Conservation (phyloP, 1,139 yeast species). For the Pichia norvegensis region DNA sequence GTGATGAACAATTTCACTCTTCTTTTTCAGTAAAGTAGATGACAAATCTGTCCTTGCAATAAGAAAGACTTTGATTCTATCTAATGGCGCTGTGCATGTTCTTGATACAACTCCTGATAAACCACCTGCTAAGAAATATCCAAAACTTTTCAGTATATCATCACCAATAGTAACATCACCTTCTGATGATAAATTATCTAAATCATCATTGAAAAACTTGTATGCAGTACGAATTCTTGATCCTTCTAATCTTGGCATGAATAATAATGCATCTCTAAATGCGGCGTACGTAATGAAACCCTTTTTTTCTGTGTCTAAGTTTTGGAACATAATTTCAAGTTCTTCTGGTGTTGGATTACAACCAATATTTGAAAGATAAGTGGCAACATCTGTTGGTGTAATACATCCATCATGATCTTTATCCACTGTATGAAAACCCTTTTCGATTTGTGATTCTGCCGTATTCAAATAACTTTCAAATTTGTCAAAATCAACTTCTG, state of each 20-base stretch:
- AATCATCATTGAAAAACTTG: conserved; percentile 68
- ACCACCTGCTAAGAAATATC: conserved; percentile 91
- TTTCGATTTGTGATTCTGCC: conserved; percentile 45
- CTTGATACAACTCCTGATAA: conserved; percentile 94
- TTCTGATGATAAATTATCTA: conserved; percentile 72
- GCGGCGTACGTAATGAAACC: conserved; percentile 78
- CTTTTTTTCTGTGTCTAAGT: conserved; percentile 52
- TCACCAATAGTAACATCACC: conserved; percentile 84
- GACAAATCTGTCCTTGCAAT: conserved; percentile 85
- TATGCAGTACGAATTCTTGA: conserved; percentile 70
- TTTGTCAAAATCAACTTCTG: conserved; percentile 27
- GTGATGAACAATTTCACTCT: conserved; percentile 38
- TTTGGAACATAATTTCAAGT: conserved; percentile 51
- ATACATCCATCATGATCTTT: conserved; percentile 69
- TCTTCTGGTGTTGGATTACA: conserved; percentile 46
- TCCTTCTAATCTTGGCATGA: conserved; percentile 60
- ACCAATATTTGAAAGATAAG: conserved; percentile 52
- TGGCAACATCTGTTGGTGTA: conserved; percentile 55
- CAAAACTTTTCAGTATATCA: conserved; percentile 76
- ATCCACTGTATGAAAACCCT: conserved; percentile 66
- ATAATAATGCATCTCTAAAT: conserved; percentile 71
- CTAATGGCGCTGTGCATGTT: conserved; percentile 96
- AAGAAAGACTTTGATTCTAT: conserved; percentile 83
- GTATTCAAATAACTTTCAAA: conserved; percentile 25
- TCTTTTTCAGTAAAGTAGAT: conserved; percentile 58